Evolutionary conservation across 2,329 filamentous ascomycete species (phyloP).

Genomic region (Diaporthe caulivora): DNA sequence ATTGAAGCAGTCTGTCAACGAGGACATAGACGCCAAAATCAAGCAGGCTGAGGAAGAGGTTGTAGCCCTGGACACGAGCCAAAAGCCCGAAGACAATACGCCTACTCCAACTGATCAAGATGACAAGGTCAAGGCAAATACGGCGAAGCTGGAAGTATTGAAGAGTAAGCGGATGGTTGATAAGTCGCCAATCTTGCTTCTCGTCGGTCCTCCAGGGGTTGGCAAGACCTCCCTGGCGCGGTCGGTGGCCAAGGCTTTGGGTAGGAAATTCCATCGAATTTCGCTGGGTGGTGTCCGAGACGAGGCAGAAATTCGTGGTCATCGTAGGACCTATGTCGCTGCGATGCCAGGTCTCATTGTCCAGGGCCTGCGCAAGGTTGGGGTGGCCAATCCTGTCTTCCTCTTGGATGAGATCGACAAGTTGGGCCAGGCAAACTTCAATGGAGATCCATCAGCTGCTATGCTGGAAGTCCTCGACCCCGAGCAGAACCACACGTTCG

Average conservation of each 20-base stretch:
- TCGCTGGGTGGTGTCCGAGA: constrained; percentile 96
- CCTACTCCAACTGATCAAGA: constrained; percentile 31
- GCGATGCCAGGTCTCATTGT: constrained; percentile 99
- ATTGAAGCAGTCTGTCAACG: constrained; percentile 91
- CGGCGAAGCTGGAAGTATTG: constrained; percentile 79
- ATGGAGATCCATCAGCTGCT: constrained; percentile 94
- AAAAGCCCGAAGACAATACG: constrained; percentile 41
- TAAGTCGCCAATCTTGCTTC: constrained; percentile 93
- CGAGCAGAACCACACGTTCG: constrained; percentile 95
- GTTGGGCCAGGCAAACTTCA: constrained; percentile 88
- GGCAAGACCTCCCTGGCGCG: constrained; percentile 97
- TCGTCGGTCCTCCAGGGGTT: constrained; percentile 93
- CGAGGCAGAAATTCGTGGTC: constrained; percentile 95
- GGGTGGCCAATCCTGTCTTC: constrained; percentile 94
- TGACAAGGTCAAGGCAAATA: constrained; percentile 56
- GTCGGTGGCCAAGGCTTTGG: constrained; percentile 90
- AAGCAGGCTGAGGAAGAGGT: constrained; percentile 72
- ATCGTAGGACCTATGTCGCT: constrained; percentile 94
- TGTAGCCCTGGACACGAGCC: constrained; percentile 57
- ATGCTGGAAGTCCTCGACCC: constrained; percentile 99
- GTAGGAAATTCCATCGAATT: constrained; percentile 96
- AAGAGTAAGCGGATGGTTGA: constrained; percentile 89
- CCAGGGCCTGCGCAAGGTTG: constrained; percentile 93
- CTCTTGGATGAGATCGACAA: constrained; percentile 99
- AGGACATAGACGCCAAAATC: constrained; percentile 84